phyloP scores from a whole-genome alignment of 2,329 filamentous ascomycete genomes.

The Fusarium sp. region DNA sequence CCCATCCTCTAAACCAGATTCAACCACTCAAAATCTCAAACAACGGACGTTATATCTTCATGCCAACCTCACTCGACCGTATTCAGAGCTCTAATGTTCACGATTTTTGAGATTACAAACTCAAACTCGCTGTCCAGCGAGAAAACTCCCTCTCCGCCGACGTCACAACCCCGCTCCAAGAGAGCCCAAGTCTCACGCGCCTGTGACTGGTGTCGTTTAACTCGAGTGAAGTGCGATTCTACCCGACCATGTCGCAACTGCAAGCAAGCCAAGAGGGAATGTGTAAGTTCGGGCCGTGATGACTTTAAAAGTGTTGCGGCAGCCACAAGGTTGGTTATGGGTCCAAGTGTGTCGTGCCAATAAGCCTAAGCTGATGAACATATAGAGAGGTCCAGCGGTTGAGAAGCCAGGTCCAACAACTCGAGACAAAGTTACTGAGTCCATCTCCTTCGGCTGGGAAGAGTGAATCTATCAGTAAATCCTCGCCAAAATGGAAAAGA shows the following conservation, averaged over 20 bases:
- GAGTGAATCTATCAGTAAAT: not conserved
- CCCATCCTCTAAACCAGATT: not conserved
- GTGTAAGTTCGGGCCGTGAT: slow-evolving; percentile 38
- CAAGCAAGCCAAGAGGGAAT: slow-evolving; percentile 41
- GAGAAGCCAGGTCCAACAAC: slow-evolving; percentile 33
- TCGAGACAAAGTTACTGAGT: slow-evolving; percentile 30
- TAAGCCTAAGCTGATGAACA: not conserved
- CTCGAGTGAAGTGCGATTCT: slow-evolving; percentile 46
- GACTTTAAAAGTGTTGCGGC: slow-evolving; percentile 43
- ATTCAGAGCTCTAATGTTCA: slow-evolving; percentile 31
- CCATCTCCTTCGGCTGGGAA: not conserved
- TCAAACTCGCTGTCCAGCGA: slow-evolving; percentile 28
- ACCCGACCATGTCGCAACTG: slow-evolving; percentile 44
- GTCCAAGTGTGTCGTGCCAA: no score
- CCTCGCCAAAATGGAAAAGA: slow-evolving; percentile 21
- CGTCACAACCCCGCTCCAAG: slow-evolving; percentile 42
- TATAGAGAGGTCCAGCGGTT: slow-evolving; percentile 41
- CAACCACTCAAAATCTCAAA: not conserved
- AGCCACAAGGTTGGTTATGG: slow-evolving; percentile 33
- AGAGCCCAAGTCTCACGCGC: slow-evolving; percentile 46
- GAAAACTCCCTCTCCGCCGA: slow-evolving; percentile 24
- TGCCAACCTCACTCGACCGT: not conserved
- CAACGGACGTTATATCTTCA: not conserved
- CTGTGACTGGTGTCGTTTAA: slow-evolving; percentile 48
- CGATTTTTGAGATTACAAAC: slow-evolving; percentile 36